Conservation (phyloP, 2,329 filamentous ascomycete species). For the Monilinia vaccinii-corymbosi region DNA sequence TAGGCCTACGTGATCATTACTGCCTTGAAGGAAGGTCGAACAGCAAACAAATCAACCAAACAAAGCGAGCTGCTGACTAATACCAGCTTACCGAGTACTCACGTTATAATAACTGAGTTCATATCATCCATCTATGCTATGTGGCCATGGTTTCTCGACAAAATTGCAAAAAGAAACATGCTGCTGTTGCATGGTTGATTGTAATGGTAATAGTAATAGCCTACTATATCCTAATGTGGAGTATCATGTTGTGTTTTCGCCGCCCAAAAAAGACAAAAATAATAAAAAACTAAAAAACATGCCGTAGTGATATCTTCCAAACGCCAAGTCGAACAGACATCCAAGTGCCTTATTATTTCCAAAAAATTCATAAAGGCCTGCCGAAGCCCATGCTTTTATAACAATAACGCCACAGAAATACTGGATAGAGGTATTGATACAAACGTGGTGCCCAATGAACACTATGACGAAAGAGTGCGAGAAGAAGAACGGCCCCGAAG, state of each 20-base stretch:
- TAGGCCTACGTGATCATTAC: conserved; percentile 4
- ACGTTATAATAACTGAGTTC: background rate
- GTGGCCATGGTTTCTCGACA: background rate
- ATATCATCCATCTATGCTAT: too few relatives aligned
- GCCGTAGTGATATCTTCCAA: conserved; percentile 8
- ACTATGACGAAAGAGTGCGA: conserved; percentile 2
- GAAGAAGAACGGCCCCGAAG: conserved; percentile 18
- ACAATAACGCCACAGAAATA: conserved; percentile 3
- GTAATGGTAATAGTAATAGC: too few relatives aligned
- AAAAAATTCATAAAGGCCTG: background rate
- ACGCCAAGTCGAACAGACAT: conserved; percentile 7
- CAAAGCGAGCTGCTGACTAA: conserved; percentile 1
- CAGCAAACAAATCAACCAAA: background rate
- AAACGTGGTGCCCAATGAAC: background rate
- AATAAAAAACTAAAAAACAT: background rate
- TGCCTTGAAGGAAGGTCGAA: background rate
- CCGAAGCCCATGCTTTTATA: conserved; percentile 1
- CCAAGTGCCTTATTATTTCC: conserved; percentile 1
- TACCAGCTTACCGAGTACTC: background rate
- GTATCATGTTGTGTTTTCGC: background rate
- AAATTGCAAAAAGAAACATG: background rate
- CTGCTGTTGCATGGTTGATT: background rate
- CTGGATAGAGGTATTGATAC: background rate
- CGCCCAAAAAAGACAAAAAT: too few relatives aligned
- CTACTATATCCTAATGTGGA: background rate